Evolutionary conservation across 1,284 basidiomycete genomes (phyloP).

Genomic region (Rhodotorula sp.): DNA sequence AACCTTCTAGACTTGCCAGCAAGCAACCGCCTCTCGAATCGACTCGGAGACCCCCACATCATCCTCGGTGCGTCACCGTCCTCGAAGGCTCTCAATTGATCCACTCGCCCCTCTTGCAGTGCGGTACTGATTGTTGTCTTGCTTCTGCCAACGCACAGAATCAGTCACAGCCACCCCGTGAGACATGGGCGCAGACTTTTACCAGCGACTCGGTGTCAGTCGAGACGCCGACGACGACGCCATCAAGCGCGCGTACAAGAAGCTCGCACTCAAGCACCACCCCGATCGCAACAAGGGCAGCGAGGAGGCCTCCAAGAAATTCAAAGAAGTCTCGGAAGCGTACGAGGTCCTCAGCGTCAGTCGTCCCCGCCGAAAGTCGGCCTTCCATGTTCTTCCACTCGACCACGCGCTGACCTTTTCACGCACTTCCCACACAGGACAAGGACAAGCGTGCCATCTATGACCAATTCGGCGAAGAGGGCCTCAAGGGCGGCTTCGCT

Average conservation of each 20-base stretch:
- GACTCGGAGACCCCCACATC: too few relatives aligned
- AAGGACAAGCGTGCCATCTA: conserved; percentile 84
- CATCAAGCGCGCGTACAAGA: conserved; percentile 62
- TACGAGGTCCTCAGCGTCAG: conserved; percentile 92
- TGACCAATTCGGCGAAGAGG: conserved; percentile 95
- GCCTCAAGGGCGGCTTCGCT: conserved; percentile 66
- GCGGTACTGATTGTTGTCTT: background rate
- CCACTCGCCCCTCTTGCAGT: background rate
- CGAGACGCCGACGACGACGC: conserved; percentile 75
- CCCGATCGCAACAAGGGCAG: conserved; percentile 83
- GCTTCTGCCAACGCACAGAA: background rate
- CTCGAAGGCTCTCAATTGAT: background rate
- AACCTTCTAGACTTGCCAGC: too few relatives aligned
- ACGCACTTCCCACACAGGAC: conserved; percentile 15
- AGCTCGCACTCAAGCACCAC: conserved; percentile 77
- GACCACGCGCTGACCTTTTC: background rate
- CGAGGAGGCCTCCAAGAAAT: conserved; percentile 82
- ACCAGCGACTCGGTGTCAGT: conserved; percentile 71
- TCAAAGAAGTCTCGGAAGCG: conserved; percentile 92
- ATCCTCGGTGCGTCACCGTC: background rate
- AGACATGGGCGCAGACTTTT: conserved; percentile 66
- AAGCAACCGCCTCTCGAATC: too few relatives aligned
- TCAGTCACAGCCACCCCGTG: background rate
- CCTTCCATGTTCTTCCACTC: background rate
- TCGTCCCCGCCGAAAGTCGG: conserved; percentile 32